phyloP scores from a whole-genome alignment of 2,329 filamentous ascomycete species.

The Ophiostoma sp. region DNA sequence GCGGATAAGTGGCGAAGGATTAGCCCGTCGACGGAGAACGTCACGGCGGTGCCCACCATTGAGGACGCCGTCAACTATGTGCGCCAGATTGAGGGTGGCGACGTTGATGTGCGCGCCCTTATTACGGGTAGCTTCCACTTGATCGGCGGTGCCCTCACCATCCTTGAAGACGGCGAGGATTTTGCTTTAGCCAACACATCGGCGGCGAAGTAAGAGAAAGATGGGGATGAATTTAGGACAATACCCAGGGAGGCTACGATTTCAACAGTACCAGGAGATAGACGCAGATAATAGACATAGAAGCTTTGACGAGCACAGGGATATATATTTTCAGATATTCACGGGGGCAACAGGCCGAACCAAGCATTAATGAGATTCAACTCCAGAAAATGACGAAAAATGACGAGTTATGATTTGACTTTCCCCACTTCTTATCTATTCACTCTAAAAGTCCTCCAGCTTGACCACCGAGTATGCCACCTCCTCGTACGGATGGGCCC shows the following conservation, averaged over 20 bases:
- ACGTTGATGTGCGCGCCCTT: slow-evolving; percentile 35
- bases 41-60: slow-evolving; percentile 53
- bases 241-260: not conserved
- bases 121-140: slow-evolving; percentile 52
- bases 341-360: not conserved
- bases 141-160: slow-evolving; percentile 43
- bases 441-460: slow-evolving; percentile 47
- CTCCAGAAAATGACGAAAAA: slow-evolving; percentile 1
- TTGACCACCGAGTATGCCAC: slow-evolving; percentile 51
- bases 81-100: slow-evolving; percentile 22
- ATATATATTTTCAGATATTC: not conserved
- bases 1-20: slow-evolving; percentile 52
- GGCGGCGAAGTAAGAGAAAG: not conserved
- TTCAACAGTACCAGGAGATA: not conserved
- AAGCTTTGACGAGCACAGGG: not conserved
- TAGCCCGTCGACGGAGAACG: slow-evolving; percentile 47
- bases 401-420: not conserved
- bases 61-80: slow-evolving; percentile 54
- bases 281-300: not conserved
- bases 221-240: not conserved
- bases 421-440: not conserved
- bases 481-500: slow-evolving; percentile 55
- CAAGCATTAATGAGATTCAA: slow-evolving; percentile 17
- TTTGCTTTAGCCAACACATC: slow-evolving; percentile 24
- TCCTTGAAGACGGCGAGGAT: slow-evolving; percentile 31